Percentiles rank a stretch among this genome's conserved stretches.
Conservation (phyloP, 1,139 yeast genomes). For the Candida neerlandica region DNA sequence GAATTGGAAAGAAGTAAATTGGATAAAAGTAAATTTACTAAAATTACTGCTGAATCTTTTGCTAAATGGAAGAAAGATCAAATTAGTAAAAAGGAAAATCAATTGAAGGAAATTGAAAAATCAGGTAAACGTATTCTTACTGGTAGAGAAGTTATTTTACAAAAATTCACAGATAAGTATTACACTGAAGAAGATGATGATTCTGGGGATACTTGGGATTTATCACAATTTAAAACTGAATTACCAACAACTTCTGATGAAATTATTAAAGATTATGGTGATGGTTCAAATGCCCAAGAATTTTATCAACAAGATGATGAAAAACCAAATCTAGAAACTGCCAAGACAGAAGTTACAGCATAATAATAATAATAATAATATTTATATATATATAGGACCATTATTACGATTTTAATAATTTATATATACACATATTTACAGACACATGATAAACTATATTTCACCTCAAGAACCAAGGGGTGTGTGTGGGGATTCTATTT, state of each 20-base stretch:
- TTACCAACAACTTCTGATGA: constrained; percentile 45
- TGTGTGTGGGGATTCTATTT: neutral
- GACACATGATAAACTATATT: neutral
- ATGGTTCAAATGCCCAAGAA: constrained; percentile 28
- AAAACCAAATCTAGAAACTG: constrained; percentile 6
- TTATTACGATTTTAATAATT: neutral
- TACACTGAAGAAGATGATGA: constrained; percentile 53
- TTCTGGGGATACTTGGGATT: constrained; percentile 64
- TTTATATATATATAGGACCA: constrained; percentile 3
- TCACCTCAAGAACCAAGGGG: no score
- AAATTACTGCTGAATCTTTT: constrained; percentile 85
- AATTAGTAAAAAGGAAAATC: constrained; percentile 60
- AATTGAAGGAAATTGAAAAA: constrained; percentile 54
- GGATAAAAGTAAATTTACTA: constrained; percentile 78
- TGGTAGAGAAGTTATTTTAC: constrained; percentile 81
- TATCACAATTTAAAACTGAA: constrained; percentile 59
- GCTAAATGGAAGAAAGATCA: constrained; percentile 81
- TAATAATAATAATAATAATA: no score
- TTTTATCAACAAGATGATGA: constrained; percentile 22
- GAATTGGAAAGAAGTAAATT: constrained; percentile 90
- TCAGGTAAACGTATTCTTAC: constrained; percentile 56
- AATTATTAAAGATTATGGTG: constrained; percentile 61
- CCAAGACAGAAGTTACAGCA: constrained; percentile 8
- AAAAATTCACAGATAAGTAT: constrained; percentile 69
- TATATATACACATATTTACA: neutral